Conservation (phyloP, 2,329 filamentous ascomycete genomes). For the Cercospora sojina region DNA sequence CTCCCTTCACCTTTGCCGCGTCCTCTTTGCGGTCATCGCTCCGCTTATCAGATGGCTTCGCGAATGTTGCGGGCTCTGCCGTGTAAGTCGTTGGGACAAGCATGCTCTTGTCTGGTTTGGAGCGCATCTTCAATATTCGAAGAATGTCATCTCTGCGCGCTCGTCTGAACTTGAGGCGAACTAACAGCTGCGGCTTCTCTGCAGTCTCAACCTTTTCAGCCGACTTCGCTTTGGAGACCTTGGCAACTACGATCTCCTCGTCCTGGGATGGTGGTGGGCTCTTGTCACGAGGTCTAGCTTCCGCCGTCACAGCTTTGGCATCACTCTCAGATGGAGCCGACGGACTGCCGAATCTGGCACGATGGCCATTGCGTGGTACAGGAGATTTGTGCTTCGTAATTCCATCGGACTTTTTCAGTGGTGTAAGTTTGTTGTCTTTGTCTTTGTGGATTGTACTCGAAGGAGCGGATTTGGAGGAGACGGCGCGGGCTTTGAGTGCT, state of each 20-base stretch:
- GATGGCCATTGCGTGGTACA: slow-evolving; percentile 33
- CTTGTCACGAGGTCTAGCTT: slow-evolving; percentile 15
- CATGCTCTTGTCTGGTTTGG: slow-evolving; percentile 26
- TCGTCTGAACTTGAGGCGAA: slow-evolving; percentile 36
- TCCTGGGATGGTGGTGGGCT: slow-evolving; percentile 24
- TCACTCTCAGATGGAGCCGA: slow-evolving; percentile 29
- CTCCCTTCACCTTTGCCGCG: slow-evolving; percentile 29
- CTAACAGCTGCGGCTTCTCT: slow-evolving; percentile 23
- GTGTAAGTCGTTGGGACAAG: slow-evolving; percentile 7
- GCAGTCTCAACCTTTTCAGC: slow-evolving; percentile 2
- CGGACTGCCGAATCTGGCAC: slow-evolving; percentile 33
- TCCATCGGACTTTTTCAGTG: slow-evolving; percentile 22
- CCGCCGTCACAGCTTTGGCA: slow-evolving; percentile 18
- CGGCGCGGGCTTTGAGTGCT: slow-evolving; percentile 46
- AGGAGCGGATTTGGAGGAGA: slow-evolving; percentile 26
- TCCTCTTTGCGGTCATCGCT: slow-evolving; percentile 22
- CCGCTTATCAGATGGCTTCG: slow-evolving; percentile 17
- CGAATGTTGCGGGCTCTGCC: slow-evolving; percentile 15
- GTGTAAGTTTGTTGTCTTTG: slow-evolving; percentile 26
- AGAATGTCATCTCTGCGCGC: slow-evolving; percentile 27
- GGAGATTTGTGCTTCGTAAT: slow-evolving; percentile 32
- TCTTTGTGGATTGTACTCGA: slow-evolving; percentile 23
- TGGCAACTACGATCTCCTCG: slow-evolving; percentile 26
- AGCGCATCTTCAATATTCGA: slow-evolving; percentile 34
- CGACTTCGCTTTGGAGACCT: slow-evolving; percentile 18